These are phyloP conservation scores for Triticum aestivum DNA, from an alignment of 176 grass and related monocot species.

Conservation along the genomic window DNA sequence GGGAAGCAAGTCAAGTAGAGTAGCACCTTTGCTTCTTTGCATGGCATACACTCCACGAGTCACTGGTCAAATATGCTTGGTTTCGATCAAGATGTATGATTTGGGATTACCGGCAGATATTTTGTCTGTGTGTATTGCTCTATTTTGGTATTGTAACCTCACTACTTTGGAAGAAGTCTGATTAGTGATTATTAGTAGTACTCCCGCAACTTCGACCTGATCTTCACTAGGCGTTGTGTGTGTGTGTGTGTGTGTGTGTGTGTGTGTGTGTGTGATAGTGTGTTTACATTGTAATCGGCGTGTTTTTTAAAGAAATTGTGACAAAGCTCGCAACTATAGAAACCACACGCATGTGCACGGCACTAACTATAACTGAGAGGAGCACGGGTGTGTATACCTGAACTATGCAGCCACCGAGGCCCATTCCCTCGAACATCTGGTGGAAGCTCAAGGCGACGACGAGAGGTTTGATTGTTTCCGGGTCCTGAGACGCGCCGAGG, in stretches of 20 bases:
- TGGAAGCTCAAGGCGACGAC: slow-evolving; percentile 71
- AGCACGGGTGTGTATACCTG: slow-evolving; percentile 36
- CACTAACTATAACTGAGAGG: neutral
- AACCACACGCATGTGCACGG: neutral
- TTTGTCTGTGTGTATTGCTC: neutral
- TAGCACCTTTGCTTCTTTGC: neutral
- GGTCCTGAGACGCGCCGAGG: slow-evolving; percentile 41
- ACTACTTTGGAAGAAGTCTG: no score
- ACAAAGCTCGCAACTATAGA: neutral
- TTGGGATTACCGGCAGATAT: no score
- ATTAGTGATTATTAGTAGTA: no score
- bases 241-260: no score
- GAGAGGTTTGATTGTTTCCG: slow-evolving; percentile 53
- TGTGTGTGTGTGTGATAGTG: no score
- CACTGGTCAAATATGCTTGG: neutral
- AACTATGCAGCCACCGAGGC: slow-evolving; percentile 71
- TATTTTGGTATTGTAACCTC: neutral
- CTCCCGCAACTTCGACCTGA: no score
- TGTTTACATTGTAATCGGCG: neutral
- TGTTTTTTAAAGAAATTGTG: neutral
- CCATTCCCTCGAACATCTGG: slow-evolving; percentile 84
- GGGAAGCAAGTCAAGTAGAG: neutral
- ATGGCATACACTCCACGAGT: neutral
- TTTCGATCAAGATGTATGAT: neutral
- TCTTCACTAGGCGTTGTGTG: no score